Percentiles rank a stretch among this genome's conserved stretches.
Evolutionary conservation across 768 basidiomycete species (phyloP).

Genomic region (Kwoniella dejecticola): DNA sequence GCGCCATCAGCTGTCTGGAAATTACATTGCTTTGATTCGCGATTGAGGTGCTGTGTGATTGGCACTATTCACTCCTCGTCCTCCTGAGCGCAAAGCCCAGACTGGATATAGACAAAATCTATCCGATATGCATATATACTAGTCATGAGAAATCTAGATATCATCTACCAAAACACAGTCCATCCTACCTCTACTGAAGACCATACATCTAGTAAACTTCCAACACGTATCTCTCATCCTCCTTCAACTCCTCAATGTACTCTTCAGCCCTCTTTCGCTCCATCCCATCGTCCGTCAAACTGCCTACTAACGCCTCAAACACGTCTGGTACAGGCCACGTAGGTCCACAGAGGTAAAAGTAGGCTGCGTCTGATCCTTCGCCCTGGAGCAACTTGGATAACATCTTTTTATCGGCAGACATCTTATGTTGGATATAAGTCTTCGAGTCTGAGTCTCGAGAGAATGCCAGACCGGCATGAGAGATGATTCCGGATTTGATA

Average conservation of each 20-base stretch:
- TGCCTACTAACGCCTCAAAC: conserved; percentile 84
- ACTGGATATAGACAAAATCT: too few species aligned
- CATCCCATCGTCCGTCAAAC: conserved; percentile 71
- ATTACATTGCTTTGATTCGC: too few species aligned
- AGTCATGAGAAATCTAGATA: too few species aligned
- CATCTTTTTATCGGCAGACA: conserved; percentile 80
- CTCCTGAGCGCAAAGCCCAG: too few species aligned
- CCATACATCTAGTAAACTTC: conserved; percentile 64
- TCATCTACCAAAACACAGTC: not conserved
- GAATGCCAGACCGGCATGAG: conserved; percentile 91
- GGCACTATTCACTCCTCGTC: too few species aligned
- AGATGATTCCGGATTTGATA: conserved; percentile 78
- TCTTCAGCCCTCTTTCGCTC: conserved; percentile 69
- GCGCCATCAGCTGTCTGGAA: too few species aligned
- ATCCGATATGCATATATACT: too few species aligned
- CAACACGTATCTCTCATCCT: conserved; percentile 94
- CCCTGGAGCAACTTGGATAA: conserved; percentile 72
- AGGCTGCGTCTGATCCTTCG: conserved; percentile 57
- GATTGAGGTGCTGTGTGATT: too few species aligned
- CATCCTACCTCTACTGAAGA: not conserved
- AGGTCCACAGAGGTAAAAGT: conserved; percentile 95
- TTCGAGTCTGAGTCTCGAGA: conserved; percentile 90
- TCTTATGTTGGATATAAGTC: conserved; percentile 98
- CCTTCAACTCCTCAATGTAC: conserved; percentile 77
- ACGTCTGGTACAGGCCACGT: conserved; percentile 99